These are phyloP conservation scores for Collybia sordida DNA, from an alignment of 768 basidiomycete genomes.

Conservation along the genomic window DNA sequence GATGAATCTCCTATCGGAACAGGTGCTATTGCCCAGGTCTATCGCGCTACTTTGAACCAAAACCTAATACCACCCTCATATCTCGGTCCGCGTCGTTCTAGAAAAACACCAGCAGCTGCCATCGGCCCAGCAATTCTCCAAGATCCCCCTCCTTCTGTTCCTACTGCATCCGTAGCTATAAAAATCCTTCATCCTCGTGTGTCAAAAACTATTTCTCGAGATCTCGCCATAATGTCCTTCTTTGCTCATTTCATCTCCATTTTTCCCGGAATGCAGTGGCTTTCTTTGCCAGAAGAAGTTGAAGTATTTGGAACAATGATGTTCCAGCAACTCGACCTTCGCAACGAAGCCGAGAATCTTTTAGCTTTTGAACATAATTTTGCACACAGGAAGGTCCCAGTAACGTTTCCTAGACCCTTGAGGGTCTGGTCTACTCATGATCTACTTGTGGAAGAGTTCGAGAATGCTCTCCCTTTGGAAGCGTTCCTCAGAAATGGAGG, in stretches of 20 bases:
- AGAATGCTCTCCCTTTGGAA: slow-evolving; percentile 90
- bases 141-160: slow-evolving; percentile 69
- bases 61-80: slow-evolving; percentile 87
- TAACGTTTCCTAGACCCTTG: slow-evolving; percentile 89
- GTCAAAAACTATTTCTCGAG: slow-evolving; percentile 76
- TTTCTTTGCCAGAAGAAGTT: slow-evolving; percentile 95
- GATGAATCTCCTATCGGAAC: slow-evolving; percentile 88
- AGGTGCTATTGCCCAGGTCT: slow-evolving; percentile 99
- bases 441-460: slow-evolving; percentile 88
- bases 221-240: slow-evolving; percentile 93
- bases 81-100: slow-evolving; percentile 67
- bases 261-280: slow-evolving; percentile 94
- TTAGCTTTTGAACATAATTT: slow-evolving; percentile 87
- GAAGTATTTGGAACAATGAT: slow-evolving; percentile 95
- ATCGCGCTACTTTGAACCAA: slow-evolving; percentile 80
- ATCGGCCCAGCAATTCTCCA: slow-evolving; percentile 56
- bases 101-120: slow-evolving; percentile 45
- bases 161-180: slow-evolving; percentile 88
- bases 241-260: slow-evolving; percentile 79
- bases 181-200: slow-evolving; percentile 94
- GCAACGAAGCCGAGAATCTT: slow-evolving; percentile 88
- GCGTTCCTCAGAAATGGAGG: slow-evolving; percentile 86
- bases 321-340: slow-evolving; percentile 89
- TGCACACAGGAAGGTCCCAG: slow-evolving; percentile 69
- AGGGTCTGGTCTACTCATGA: slow-evolving; percentile 78